A percentile compares a stretch with the other conserved stretches of the same genome.
Evolutionary conservation across 2,329 filamentous ascomycete genomes (phyloP).

Genomic region (Xylariaceae sp.): DNA sequence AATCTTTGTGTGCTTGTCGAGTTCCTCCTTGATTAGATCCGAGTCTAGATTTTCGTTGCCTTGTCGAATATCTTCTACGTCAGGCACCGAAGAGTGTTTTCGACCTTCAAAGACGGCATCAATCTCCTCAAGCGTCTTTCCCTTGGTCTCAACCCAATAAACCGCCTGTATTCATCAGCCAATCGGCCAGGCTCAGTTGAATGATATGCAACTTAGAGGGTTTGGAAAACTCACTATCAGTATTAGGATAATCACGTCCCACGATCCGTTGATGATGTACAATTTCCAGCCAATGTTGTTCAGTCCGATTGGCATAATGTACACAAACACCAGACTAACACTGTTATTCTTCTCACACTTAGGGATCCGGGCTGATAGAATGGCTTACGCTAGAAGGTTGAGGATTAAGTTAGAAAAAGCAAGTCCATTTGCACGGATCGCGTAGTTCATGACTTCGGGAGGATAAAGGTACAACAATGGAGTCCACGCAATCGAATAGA

Average conservation of each 20-base stretch:
- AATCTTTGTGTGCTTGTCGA: conserved; percentile 5
- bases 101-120: conserved; percentile 36
- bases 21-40: conserved; percentile 20
- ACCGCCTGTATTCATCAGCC: conserved; percentile 21
- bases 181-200: not conserved
- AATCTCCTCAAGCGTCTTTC: conserved; percentile 38
- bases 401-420: conserved; percentile 34
- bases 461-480: conserved; percentile 48
- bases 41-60: conserved; percentile 23
- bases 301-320: conserved; percentile 42
- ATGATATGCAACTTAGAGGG: not conserved
- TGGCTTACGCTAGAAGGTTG: conserved; percentile 31
- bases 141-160: conserved; percentile 39
- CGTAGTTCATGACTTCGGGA: conserved; percentile 48
- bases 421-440: conserved; percentile 47
- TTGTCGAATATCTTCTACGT: conserved; percentile 25
- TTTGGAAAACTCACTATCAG: conserved; percentile 34
- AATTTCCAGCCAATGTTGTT: conserved; percentile 44
- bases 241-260: conserved; percentile 39
- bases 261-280: conserved; percentile 47
- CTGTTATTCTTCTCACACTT: too few relatives aligned
- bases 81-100: conserved; percentile 31
- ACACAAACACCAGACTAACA: conserved; percentile 33
- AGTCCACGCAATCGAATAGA: conserved; percentile 50
- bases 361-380: too few relatives aligned